A percentile compares a stretch with the other conserved stretches of the same genome.
These are phyloP conservation scores for Daldinia grandis DNA, from an alignment of 495 filamentous ascomycete genomes.

Conservation along the genomic window DNA sequence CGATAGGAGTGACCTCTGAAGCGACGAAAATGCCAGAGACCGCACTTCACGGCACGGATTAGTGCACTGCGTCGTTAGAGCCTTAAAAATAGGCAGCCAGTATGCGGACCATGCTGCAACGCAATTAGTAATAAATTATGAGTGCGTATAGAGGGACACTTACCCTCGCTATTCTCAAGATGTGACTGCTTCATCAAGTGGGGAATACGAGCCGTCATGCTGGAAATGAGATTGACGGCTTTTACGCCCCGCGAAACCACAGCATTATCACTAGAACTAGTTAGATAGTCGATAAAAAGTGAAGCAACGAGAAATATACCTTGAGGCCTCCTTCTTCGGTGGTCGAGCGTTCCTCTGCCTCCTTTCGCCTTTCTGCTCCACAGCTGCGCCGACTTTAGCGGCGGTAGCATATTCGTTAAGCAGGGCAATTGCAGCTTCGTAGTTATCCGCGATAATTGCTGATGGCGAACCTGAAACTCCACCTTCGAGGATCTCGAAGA, in stretches of 20 bases:
- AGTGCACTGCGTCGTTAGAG: slow-evolving; percentile 86
- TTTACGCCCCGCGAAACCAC: slow-evolving; percentile 80
- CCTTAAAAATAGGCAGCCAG: slow-evolving; percentile 94
- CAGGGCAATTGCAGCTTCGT: slow-evolving; percentile 81
- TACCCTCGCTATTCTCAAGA: slow-evolving; percentile 85
- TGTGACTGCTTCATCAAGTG: slow-evolving; percentile 90
- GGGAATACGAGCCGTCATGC: slow-evolving; percentile 81
- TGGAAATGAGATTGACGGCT: slow-evolving; percentile 80
- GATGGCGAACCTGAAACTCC: slow-evolving; percentile 68
- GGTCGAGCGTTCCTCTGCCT: slow-evolving; percentile 57
- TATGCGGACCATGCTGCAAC: slow-evolving; percentile 90
- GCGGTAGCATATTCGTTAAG: slow-evolving; percentile 91
- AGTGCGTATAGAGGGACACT: slow-evolving; percentile 21
- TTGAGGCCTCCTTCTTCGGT: slow-evolving; percentile 64
- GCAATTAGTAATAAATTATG: slow-evolving; percentile 34
- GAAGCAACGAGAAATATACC: slow-evolving; percentile 51
- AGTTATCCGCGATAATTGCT: slow-evolving; percentile 93
- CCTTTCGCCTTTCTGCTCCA: slow-evolving; percentile 83
- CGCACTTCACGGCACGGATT: slow-evolving; percentile 96
- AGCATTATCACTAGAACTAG: slow-evolving; percentile 66
- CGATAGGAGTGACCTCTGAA: slow-evolving; percentile 87
- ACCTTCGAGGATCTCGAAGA: slow-evolving; percentile 86
- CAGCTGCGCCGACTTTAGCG: slow-evolving; percentile 78
- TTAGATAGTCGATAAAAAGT: slow-evolving; percentile 26
- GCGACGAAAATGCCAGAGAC: slow-evolving; percentile 82